phyloP scores from a whole-genome alignment of 768 basidiomycete species.

The Serendipita sp. region DNA sequence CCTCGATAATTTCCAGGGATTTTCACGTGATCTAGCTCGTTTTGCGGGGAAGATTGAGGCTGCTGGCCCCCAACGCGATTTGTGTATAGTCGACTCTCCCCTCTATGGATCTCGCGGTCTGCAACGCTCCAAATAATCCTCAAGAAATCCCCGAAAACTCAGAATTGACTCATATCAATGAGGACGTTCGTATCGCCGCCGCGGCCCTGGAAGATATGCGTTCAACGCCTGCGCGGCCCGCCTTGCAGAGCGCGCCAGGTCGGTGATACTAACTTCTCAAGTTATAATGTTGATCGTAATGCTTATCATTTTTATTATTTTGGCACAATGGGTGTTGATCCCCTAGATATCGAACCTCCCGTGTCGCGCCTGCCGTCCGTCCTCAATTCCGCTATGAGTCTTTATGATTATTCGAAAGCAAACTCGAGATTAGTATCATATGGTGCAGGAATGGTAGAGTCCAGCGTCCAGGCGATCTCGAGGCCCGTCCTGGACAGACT shows the following conservation, averaged over 20 bases:
- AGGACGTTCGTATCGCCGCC: slow-evolving; percentile 62
- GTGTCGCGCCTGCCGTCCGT: slow-evolving; percentile 5
- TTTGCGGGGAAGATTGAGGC: too few species aligned
- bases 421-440: slow-evolving; percentile 22
- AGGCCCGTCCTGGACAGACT: slow-evolving; percentile 67
- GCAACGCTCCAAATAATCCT: neutral
- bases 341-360: neutral
- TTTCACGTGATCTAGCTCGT: too few species aligned
- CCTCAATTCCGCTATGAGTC: neutral
- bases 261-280: neutral
- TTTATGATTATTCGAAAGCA: neutral
- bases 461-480: slow-evolving; percentile 64
- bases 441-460: slow-evolving; percentile 78
- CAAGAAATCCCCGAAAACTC: neutral
- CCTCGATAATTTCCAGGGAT: too few species aligned
- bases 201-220: slow-evolving; percentile 67
- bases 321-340: slow-evolving; percentile 14
- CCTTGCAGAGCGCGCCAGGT: neutral
- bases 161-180: slow-evolving; percentile 26
- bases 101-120: neutral
- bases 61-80: too few species aligned
- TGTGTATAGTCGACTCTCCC: too few species aligned
- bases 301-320: slow-evolving; percentile 10
- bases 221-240: slow-evolving; percentile 22
- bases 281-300: slow-evolving; percentile 20